phyloP scores from a whole-genome alignment of 495 filamentous ascomycete genomes.

The Hypoxylon perforatum region DNA sequence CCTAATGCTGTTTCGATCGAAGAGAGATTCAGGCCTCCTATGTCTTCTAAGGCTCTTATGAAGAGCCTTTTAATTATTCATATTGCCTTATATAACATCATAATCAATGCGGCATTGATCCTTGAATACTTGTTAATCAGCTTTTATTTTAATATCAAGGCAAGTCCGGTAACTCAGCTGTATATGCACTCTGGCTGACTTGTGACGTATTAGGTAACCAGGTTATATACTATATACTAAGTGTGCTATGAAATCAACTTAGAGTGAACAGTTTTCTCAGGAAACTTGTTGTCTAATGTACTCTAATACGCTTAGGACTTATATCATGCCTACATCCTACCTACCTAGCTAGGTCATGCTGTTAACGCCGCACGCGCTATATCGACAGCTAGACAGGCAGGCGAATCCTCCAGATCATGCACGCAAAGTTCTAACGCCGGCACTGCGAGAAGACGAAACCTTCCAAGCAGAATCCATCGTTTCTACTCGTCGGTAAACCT shows the following conservation, averaged over 20 bases:
- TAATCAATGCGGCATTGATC: not conserved
- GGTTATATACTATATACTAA: no score
- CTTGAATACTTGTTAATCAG: not conserved
- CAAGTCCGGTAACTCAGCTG: no score
- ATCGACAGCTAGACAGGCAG: constrained; percentile 12
- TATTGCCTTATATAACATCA: not conserved
- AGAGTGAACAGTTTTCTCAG: no score
- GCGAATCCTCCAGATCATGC: constrained; percentile 29
- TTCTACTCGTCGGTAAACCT: constrained; percentile 1
- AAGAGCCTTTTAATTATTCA: constrained; percentile 2
- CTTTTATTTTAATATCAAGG: no score
- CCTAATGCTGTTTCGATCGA: not conserved
- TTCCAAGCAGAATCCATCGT: not conserved
- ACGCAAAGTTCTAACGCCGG: constrained; percentile 6
- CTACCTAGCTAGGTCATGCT: not conserved
- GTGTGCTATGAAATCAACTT: no score
- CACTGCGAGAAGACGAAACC: not conserved
- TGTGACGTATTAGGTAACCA: no score
- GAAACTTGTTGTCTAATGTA: no score
- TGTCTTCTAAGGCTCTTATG: not conserved
- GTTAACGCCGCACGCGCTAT: constrained; percentile 10
- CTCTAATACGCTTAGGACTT: constrained; percentile 11
- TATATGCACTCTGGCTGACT: no score
- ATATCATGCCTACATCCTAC: not conserved
- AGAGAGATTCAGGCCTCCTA: not conserved